Percentiles rank a stretch among this genome's conserved stretches.
phyloP scores from a whole-genome alignment of 164 flowering plant species.

The Taxillus chinensis region DNA sequence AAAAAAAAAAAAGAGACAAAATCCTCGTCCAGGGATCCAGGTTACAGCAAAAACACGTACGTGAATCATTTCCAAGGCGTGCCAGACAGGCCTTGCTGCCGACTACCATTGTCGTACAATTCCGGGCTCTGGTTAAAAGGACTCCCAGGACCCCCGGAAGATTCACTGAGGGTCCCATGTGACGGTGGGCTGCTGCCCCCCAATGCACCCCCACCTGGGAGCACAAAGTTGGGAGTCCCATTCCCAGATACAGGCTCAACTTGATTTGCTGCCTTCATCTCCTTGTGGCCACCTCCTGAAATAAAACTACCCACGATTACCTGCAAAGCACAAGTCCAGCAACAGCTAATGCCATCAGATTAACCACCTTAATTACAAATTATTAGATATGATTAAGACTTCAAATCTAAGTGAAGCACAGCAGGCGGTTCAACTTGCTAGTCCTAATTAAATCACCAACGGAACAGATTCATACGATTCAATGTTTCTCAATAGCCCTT shows the following conservation, averaged over 20 bases:
- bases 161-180: slow-evolving; percentile 66
- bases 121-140: slow-evolving; percentile 66
- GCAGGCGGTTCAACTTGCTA: too few species aligned
- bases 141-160: slow-evolving; percentile 85
- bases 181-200: slow-evolving; percentile 64
- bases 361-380: too few species aligned
- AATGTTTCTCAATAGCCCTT: too few species aligned
- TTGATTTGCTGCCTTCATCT: slow-evolving; percentile 24
- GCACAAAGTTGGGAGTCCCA: slow-evolving; percentile 13
- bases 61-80: slow-evolving; percentile 53
- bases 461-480: too few species aligned
- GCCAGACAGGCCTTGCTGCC: slow-evolving; percentile 29
- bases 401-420: too few species aligned
- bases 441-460: too few species aligned
- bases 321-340: not conserved
- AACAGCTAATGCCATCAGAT: too few species aligned
- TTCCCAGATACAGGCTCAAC: slow-evolving; percentile 32
- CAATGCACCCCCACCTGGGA: slow-evolving; percentile 22
- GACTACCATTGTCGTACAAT: slow-evolving; percentile 42
- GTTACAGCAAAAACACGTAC: not conserved
- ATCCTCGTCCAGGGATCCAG: too few species aligned
- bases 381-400: too few species aligned
- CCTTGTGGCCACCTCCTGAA: slow-evolving; percentile 44
- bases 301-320: slow-evolving; percentile 66
- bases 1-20: too few species aligned